Conservation (phyloP, 1,284 basidiomycete species). For the Bjerkandera adusta region DNA sequence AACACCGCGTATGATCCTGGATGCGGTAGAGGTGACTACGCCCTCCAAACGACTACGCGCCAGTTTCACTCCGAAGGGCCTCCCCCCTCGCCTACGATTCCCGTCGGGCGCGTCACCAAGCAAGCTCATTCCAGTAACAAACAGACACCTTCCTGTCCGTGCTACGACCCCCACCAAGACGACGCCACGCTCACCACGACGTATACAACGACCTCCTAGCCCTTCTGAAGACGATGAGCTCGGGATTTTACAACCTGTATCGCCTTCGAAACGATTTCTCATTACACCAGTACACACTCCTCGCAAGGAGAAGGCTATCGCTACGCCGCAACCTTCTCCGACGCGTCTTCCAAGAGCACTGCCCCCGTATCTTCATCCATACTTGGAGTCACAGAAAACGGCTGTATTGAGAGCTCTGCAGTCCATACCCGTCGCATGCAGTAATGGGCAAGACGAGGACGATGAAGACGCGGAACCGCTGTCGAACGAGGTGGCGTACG, state of each 20-base stretch:
- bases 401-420: slow-evolving; percentile 53
- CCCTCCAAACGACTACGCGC: slow-evolving; percentile 18
- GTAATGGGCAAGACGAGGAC: slow-evolving; percentile 20
- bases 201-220: not conserved
- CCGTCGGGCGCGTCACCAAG: not conserved
- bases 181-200: not conserved
- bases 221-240: not conserved
- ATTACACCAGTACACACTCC: slow-evolving; percentile 18
- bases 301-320: slow-evolving; percentile 25
- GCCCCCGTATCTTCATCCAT: slow-evolving; percentile 40
- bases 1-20: slow-evolving; percentile 34
- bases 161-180: slow-evolving; percentile 1
- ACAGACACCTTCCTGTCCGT: slow-evolving; percentile 3
- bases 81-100: no score
- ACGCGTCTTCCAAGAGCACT: slow-evolving; percentile 25
- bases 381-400: slow-evolving; percentile 53
- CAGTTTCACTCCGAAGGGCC: slow-evolving; percentile 12
- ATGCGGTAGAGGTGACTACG: slow-evolving; percentile 40
- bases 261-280: slow-evolving; percentile 18
- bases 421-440: slow-evolving; percentile 28
- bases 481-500: slow-evolving; percentile 47
- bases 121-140: slow-evolving; percentile 4
- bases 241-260: slow-evolving; percentile 6
- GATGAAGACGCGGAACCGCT: slow-evolving; percentile 33
- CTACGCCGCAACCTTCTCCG: slow-evolving; percentile 19